A percentile compares a stretch with the other conserved stretches of the same genome.
phyloP scores from a whole-genome alignment of 345 rosid species.

The Lenwebbia sp. region DNA sequence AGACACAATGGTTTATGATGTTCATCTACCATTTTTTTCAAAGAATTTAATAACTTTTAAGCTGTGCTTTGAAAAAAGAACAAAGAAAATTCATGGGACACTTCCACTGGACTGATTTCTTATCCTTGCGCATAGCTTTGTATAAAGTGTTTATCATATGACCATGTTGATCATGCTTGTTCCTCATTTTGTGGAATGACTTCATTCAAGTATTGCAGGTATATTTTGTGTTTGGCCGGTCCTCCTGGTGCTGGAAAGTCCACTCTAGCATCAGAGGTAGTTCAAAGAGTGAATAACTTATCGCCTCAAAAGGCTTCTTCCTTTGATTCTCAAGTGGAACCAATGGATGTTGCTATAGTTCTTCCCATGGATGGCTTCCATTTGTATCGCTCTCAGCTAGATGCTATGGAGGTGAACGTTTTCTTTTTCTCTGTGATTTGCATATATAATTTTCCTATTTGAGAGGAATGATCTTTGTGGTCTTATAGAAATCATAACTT shows the following conservation, averaged over 20 bases:
- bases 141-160: not conserved
- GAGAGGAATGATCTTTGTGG: not conserved
- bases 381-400: slow-evolving; percentile 77
- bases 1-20: not conserved
- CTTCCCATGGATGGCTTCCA: slow-evolving; percentile 98
- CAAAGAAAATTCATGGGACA: not conserved
- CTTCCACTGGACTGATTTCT: not conserved
- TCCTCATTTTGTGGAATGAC: not conserved
- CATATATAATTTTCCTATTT: not conserved
- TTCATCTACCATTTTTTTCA: not conserved
- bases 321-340: slow-evolving; percentile 56
- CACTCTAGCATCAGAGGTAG: slow-evolving; percentile 72
- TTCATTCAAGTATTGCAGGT: slow-evolving; percentile 26
- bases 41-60: not conserved
- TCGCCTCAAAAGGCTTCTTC: slow-evolving; percentile 65
- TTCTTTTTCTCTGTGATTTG: not conserved
- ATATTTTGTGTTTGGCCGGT: slow-evolving; percentile 79
- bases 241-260: slow-evolving; percentile 98
- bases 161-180: not conserved
- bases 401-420: slow-evolving; percentile 75
- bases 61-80: not conserved
- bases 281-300: slow-evolving; percentile 43
- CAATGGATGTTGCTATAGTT: slow-evolving; percentile 63
- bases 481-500: not conserved
- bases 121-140: not conserved